Base-by-base conservation (phyloP, 2,329 filamentous ascomycete species). In the Pseudopithomyces chartarum region DNA sequence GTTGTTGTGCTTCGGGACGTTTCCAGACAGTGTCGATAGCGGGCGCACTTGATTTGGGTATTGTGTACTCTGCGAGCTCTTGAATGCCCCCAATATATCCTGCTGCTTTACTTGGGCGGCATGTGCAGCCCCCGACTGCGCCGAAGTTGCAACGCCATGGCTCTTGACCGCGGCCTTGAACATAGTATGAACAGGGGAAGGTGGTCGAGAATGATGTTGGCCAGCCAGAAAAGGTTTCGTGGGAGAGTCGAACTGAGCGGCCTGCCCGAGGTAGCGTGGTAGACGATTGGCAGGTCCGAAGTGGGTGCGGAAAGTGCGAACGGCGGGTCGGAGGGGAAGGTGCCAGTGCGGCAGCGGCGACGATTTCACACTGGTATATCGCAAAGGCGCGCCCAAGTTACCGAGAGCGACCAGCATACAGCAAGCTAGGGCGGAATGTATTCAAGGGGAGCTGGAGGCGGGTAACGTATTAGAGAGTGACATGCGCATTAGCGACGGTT, bases 81-180 rank as follows among this genome's bases (percentile, higher is more conserved):
- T 74, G 32, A 78, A 73, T 19, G 73, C 69, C 62, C 79, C 83
- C n/a, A 54, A 62, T 15, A 74, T 61, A 10, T 64, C 68, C 17
- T 70, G 67, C 53, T 76, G 73, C 52, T 68, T 70, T 33, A 17
- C 36, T 17, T 23, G 36, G 10, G 48, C n/a, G 15, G 47, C 47
- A 11, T 60, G 63, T 29, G 61, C 61, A 29, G 62, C 39, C 20
- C 57, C 52, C 38, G 62, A 72, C 55, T 62, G 61, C 12, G 65
- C 61, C 29, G 71, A 67, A 10, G 63, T 62, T 57, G 71, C 65
- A 53, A 75, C 67, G 56, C 77, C 67, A 59, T 79, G 74, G 32
- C 67, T 70, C 53, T 78, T 69, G 20, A 79, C 65, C 20, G 79
- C 79, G 45, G 73, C 66, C 49, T 74, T 72, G 54, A 81, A 71